Conservation (phyloP, 495 filamentous ascomycete species). For the Penicillium atrosanguineum region DNA sequence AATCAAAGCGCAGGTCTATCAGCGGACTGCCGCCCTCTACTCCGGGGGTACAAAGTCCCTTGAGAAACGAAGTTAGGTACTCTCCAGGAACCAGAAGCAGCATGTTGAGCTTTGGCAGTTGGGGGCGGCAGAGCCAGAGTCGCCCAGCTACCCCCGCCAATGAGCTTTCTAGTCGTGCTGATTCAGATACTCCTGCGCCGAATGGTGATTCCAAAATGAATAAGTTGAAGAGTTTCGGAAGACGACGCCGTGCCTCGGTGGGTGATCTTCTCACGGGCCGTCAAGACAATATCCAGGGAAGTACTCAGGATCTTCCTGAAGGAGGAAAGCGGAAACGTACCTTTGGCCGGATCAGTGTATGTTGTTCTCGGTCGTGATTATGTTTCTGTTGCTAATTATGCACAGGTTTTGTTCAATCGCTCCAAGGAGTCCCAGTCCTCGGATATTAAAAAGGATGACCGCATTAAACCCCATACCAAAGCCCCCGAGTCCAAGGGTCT, state of each 20-base stretch:
- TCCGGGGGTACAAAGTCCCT: constrained; percentile 24
- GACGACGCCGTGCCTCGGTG: constrained; percentile 30
- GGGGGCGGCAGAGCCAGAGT: constrained; percentile 19
- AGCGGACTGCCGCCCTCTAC: constrained; percentile 18
- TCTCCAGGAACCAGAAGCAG: constrained; percentile 26
- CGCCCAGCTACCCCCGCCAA: constrained; percentile 26
- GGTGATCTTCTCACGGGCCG: constrained; percentile 23
- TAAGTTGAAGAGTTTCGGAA: constrained; percentile 33
- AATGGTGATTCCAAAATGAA: constrained; percentile 24
- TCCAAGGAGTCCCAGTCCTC: constrained; percentile 10
- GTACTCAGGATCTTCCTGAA: constrained; percentile 16
- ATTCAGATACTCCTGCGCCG: constrained; percentile 4
- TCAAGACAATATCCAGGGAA: constrained; percentile 15
- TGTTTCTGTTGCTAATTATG: not conserved
- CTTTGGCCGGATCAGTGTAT: constrained; percentile 22
- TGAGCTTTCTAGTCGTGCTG: constrained; percentile 16
- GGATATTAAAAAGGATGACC: not conserved
- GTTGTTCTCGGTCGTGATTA: not conserved
- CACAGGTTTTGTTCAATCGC: constrained; percentile 20
- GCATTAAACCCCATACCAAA: not conserved
- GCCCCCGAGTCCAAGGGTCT: constrained; percentile 1
- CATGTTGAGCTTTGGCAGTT: constrained; percentile 29
- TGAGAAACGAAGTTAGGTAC: constrained; percentile 30
- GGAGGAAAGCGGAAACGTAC: constrained; percentile 16
- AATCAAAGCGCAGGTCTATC: constrained; percentile 23